A percentile compares a stretch with the other conserved stretches of the same genome.
Evolutionary conservation across 78 protist genomes (phyloP).

Genomic region (Tieghemostelium lacteum): DNA sequence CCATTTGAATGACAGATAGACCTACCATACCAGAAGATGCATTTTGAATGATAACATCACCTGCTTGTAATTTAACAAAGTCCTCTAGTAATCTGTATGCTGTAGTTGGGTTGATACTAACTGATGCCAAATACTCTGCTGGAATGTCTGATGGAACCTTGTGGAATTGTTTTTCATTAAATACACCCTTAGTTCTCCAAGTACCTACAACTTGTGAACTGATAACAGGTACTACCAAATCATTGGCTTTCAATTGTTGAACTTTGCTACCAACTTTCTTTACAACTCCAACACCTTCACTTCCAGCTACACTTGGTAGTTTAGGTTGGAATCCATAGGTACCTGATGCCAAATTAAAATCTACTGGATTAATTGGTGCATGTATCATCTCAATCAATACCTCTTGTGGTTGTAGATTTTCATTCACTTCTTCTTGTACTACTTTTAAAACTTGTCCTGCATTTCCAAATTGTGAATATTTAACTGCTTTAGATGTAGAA

Average conservation of each 20-base stretch:
- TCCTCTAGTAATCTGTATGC: slow-evolving; percentile 89
- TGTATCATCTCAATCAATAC: slow-evolving; percentile 86
- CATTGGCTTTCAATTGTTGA: slow-evolving; percentile 64
- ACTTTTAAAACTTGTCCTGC: slow-evolving; percentile 50
- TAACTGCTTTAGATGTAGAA: slow-evolving; percentile 43
- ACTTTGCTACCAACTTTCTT: slow-evolving; percentile 85
- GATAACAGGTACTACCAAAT: slow-evolving; percentile 82
- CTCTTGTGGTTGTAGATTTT: slow-evolving; percentile 15
- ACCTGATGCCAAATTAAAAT: slow-evolving; percentile 91
- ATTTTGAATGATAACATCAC: slow-evolving; percentile 91
- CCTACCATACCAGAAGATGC: slow-evolving; percentile 93
- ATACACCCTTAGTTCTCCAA: slow-evolving; percentile 87
- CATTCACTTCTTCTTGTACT: slow-evolving; percentile 29
- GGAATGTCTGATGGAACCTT: slow-evolving; percentile 77
- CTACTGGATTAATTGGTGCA: slow-evolving; percentile 95
- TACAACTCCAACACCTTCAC: slow-evolving; percentile 90
- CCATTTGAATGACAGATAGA: slow-evolving; percentile 86
- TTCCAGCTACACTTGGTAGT: slow-evolving; percentile 93
- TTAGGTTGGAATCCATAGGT: slow-evolving; percentile 84
- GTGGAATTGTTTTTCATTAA: slow-evolving; percentile 47
- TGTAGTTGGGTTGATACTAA: slow-evolving; percentile 92
- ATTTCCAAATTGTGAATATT: slow-evolving; percentile 7
- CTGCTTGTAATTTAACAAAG: slow-evolving; percentile 85
- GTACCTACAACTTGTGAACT: slow-evolving; percentile 79
- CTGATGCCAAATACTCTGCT: slow-evolving; percentile 71